phyloP scores from a whole-genome alignment of 108 stramenopile genomes.

The Cylindrotheca closterium region DNA sequence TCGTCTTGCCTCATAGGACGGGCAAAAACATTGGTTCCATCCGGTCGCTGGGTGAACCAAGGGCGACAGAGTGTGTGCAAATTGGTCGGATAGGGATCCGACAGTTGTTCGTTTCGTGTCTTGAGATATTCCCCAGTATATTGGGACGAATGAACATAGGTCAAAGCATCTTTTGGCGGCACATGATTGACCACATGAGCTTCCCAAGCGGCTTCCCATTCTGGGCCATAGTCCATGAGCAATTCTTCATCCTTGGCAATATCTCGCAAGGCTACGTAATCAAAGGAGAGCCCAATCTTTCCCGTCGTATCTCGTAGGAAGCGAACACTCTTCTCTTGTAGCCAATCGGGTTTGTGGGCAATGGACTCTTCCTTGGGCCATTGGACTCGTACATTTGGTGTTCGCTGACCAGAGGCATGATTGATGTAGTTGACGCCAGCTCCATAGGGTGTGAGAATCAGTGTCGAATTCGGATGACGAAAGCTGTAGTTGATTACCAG shows the following conservation, averaged over 20 bases:
- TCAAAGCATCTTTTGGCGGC: constrained; percentile 37
- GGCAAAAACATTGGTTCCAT: constrained; percentile 4
- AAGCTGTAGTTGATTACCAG: constrained; percentile 81
- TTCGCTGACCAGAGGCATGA: constrained; percentile 33
- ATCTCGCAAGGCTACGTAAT: constrained; percentile 58
- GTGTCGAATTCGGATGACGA: constrained; percentile 70
- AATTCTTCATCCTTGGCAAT: constrained; percentile 60
- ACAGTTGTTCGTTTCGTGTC: constrained; percentile 25
- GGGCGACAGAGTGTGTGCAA: constrained; percentile 36
- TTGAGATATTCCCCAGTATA: constrained; percentile 32
- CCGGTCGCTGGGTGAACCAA: constrained; percentile 7
- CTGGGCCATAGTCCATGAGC: constrained; percentile 55
- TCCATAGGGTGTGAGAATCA: constrained; percentile 78
- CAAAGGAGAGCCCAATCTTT: constrained; percentile 54
- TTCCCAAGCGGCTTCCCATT: constrained; percentile 51
- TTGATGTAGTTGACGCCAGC: constrained; percentile 84
- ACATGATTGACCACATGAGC: constrained; percentile 33
- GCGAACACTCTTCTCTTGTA: constrained; percentile 40
- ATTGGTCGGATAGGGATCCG: constrained; percentile 50
- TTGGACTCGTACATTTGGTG: constrained; percentile 61
- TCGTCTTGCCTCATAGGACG: constrained; percentile 8
- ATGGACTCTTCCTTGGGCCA: constrained; percentile 64
- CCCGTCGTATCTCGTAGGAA: constrained; percentile 32
- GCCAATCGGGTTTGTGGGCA: constrained; percentile 77
- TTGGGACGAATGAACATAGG: constrained; percentile 52